A percentile compares a stretch with the other conserved stretches of the same genome.
Evolutionary conservation across 108 stramenopile species (phyloP).

Genomic region (Skeletonema grethae): DNA sequence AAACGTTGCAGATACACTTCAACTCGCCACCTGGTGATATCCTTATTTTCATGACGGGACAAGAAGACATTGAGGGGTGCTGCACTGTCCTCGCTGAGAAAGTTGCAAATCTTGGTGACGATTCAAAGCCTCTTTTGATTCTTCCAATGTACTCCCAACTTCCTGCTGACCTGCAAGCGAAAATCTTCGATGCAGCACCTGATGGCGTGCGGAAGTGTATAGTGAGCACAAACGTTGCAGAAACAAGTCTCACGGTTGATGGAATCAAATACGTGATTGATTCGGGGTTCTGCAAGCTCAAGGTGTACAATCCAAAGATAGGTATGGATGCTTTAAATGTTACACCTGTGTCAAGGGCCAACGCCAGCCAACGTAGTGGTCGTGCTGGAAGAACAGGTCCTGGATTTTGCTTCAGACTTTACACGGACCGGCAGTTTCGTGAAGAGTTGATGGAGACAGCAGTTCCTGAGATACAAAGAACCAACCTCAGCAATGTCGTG

Average conservation of each 20-base stretch:
- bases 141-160: slow-evolving; percentile 99
- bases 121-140: slow-evolving; percentile 89
- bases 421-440: slow-evolving; percentile 94
- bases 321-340: slow-evolving; percentile 99
- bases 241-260: slow-evolving; percentile 98
- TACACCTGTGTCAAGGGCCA: slow-evolving; percentile 95
- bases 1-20: slow-evolving; percentile 97
- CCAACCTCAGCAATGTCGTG: slow-evolving; percentile 98
- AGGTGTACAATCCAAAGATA: slow-evolving; percentile 99
- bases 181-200: slow-evolving; percentile 95
- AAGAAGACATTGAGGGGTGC: slow-evolving; percentile 99
- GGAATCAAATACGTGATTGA: slow-evolving; percentile 94
- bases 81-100: slow-evolving; percentile 95
- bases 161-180: slow-evolving; percentile 97
- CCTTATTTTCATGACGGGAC: slow-evolving; percentile 99
- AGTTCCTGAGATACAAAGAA: slow-evolving; percentile 99
- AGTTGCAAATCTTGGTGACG: slow-evolving; percentile 82
- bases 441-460: slow-evolving; percentile 94
- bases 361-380: slow-evolving; percentile 97
- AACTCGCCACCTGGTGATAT: slow-evolving; percentile 97
- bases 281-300: slow-evolving; percentile 97
- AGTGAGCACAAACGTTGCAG: slow-evolving; percentile 99
- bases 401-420: slow-evolving; percentile 97
- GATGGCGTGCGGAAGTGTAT: slow-evolving; percentile 95
- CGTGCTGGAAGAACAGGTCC: slow-evolving; percentile 97